Base-by-base conservation (phyloP, 106 monocot species). In the Vanilla planifolia region DNA sequence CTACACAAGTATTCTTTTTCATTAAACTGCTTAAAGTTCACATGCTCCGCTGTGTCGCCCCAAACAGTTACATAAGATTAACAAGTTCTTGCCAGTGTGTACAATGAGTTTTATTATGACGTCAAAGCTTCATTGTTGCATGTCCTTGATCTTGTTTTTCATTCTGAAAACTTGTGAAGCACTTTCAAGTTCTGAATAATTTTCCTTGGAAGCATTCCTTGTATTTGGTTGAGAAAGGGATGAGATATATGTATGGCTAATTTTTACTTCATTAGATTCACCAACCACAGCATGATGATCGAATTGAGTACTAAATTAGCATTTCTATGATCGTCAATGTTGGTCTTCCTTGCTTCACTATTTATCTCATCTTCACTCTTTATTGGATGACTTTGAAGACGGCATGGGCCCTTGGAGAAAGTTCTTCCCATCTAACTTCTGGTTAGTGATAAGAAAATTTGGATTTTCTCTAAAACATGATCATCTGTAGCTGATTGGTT, bases 371-470 rank as follows among this genome's bases (percentile, higher is more conserved):
- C 9, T 37, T 37, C 9, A 6, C 46, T 46, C 46, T 46, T 46
- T 16, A 6, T 46, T 16, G 3, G 14, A 46, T 46, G 3, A 46
- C 46, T 16, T 9, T 16, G 16, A 46, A 3, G 46, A 46, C 14
- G n/a, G 4, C 6, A 9, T 46, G 46, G 46, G 46, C 46, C 46
- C 6, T 46, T 46, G 46, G 46, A 46, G 46, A 19, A 46, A 46
- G n/a, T 46, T 46, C 46, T 46, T 46, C 16, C 46, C 46, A 46
- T 46, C 14, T 16, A 46, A 46, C 46, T 46, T 46, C 10, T 46
- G 8, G 17, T 46, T 46, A 15, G 46, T 46, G 46, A 46, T 15
- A 4, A 16, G 46, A 13, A 46, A 16, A 9, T 6, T 16, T 46
- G 46, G 17, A 16, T 19, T 19, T 46, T 46, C 14, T 5, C 46